phyloP scores from a whole-genome alignment of 1,284 basidiomycete species.

The Sphaerobolus stellatus region DNA sequence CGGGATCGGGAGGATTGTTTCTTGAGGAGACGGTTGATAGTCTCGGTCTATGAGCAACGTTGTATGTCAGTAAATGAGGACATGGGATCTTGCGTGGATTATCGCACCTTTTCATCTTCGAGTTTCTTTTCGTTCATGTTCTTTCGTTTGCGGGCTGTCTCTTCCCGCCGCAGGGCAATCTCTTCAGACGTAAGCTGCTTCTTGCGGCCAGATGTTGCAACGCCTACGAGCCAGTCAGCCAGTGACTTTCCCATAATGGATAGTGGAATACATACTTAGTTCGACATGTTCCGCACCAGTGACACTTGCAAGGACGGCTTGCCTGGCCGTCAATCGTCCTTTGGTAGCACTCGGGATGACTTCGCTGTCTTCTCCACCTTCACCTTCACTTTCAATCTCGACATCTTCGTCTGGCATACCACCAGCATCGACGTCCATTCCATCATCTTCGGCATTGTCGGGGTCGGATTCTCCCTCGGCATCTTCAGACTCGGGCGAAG shows the following conservation, averaged over 20 bases:
- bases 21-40: constrained; percentile 88
- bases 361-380: constrained; percentile 36
- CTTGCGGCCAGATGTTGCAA: constrained; percentile 63
- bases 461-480: not conserved
- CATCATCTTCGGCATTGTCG: constrained; percentile 3
- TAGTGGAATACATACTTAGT: constrained; percentile 39
- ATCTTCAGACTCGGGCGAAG: constrained; percentile 12
- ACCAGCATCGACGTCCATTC: constrained; percentile 17
- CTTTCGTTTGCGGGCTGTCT: constrained; percentile 82
- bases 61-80: not conserved
- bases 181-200: constrained; percentile 81
- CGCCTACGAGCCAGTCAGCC: constrained; percentile 20
- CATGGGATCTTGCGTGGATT: not conserved
- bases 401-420: constrained; percentile 38
- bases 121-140: constrained; percentile 87
- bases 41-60: constrained; percentile 57
- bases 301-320: constrained; percentile 68
- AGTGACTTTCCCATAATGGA: not conserved
- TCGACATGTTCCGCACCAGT: constrained; percentile 66
- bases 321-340: constrained; percentile 59
- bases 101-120: constrained; percentile 83
- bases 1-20: constrained; percentile 72
- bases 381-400: constrained; percentile 54
- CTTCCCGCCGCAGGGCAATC: constrained; percentile 76
- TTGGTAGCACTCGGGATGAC: constrained; percentile 36